These are phyloP conservation scores for Herpotrichia juniperi DNA, from an alignment of 2,329 filamentous ascomycete genomes.

Conservation along the genomic window DNA sequence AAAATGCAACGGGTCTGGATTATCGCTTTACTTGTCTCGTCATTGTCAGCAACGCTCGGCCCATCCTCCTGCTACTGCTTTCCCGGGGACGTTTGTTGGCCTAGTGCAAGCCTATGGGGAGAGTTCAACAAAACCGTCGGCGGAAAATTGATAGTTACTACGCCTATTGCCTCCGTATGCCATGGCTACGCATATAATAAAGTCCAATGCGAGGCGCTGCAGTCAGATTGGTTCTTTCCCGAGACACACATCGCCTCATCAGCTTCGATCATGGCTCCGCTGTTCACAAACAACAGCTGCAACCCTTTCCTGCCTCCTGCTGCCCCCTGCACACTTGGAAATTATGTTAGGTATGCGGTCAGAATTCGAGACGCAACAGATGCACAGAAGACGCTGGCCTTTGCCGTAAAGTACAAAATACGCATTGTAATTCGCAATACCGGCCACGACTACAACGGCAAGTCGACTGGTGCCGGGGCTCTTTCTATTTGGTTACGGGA, in stretches of 20 bases:
- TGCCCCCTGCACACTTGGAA: slow-evolving; percentile 34
- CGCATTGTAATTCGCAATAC: slow-evolving; percentile 9
- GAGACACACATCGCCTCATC: not conserved
- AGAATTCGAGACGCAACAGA: slow-evolving; percentile 36
- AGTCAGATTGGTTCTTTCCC: not conserved
- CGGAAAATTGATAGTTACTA: not conserved
- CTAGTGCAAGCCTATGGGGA: not conserved
- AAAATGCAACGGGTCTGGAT: too few relatives aligned
- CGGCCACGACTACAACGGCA: slow-evolving; percentile 12
- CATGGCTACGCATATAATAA: not conserved
- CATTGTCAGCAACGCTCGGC: too few relatives aligned
- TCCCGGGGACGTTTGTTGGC: not conserved
- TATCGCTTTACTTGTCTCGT: too few relatives aligned
- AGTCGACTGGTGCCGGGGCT: slow-evolving; percentile 19
- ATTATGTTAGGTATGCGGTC: slow-evolving; percentile 32
- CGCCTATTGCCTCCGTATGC: not conserved
- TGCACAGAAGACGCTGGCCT: not conserved
- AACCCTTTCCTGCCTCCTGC: not conserved
- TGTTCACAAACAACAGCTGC: slow-evolving; percentile 2
- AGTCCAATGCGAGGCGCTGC: not conserved
- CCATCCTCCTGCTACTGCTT: too few relatives aligned
- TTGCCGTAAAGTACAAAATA: slow-evolving; percentile 13
- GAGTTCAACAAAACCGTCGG: not conserved
- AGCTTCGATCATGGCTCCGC: not conserved
- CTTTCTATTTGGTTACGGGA: slow-evolving; percentile 25